These are phyloP conservation scores for Suillus ampliporus DNA, from an alignment of 768 basidiomycete genomes.

Conservation along the genomic window DNA sequence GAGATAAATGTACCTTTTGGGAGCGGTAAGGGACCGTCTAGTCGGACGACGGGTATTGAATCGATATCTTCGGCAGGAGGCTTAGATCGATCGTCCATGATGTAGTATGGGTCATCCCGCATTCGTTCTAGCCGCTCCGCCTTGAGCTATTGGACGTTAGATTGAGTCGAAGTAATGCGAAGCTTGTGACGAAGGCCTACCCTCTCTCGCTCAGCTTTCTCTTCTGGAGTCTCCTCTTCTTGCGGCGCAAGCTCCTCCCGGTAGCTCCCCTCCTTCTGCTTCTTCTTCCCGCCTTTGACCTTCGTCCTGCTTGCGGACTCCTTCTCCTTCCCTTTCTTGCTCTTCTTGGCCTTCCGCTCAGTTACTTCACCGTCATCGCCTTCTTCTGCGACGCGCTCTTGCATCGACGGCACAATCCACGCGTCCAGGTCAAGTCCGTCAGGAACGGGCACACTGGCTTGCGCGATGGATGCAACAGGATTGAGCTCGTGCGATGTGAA, in stretches of 20 bases:
- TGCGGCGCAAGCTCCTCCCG: constrained; percentile 44
- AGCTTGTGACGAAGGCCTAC: constrained; percentile 46
- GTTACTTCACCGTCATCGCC: constrained; percentile 43
- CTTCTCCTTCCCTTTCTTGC: constrained; percentile 55
- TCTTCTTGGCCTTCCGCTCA: constrained; percentile 46
- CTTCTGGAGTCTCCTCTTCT: constrained; percentile 61
- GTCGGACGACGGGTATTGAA: constrained; percentile 85
- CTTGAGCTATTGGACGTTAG: constrained; percentile 56
- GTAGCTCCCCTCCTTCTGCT: constrained; percentile 36
- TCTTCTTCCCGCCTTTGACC: constrained; percentile 51
- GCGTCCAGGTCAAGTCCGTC: constrained; percentile 85
- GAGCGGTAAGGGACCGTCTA: constrained; percentile 68
- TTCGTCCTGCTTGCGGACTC: constrained; percentile 33
- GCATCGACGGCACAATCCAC: constrained; percentile 78
- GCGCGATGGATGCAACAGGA: constrained; percentile 81
- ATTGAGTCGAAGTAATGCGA: constrained; percentile 12
- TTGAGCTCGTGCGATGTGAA: constrained; percentile 82
- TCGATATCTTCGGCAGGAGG: constrained; percentile 69
- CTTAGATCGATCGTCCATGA: constrained; percentile 65
- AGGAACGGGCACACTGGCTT: constrained; percentile 80
- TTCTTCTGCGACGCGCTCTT: constrained; percentile 32
- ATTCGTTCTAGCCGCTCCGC: constrained; percentile 77
- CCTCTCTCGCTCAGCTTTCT: constrained; percentile 62
- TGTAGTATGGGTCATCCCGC: constrained; percentile 91
- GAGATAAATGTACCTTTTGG: constrained; percentile 33